Evolutionary conservation across 2,329 filamentous ascomycete species (phyloP), one percentile per base, ranked within the genome.

Genomic region (Claviceps sp.): DNA sequence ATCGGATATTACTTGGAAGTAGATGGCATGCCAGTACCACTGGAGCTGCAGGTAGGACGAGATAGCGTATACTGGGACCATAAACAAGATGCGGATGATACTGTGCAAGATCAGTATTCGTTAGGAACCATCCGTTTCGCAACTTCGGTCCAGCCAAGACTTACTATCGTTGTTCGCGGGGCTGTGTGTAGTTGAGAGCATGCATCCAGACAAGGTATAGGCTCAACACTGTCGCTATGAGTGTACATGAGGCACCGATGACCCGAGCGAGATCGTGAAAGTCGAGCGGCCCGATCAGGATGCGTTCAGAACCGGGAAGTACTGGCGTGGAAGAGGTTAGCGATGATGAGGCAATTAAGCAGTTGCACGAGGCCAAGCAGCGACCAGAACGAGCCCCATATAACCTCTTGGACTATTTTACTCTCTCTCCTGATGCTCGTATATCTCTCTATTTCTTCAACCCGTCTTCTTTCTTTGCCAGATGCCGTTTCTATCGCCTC

Each of bases 41-140:
- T 77, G 74, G 59, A 88, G 80, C 54, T 82, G 82, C 39, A 91
- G 75, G 62, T 86, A 86, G 37, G 85, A 82, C 20, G 88, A 82
- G 40, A 82, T 72, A 49, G 84, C 76, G 66, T 94, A 94, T 55
- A 94, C 74, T 40, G 88, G 88, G 48, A 94, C 79, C 86, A 94
- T 91, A 65, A 90, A 83, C 26, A 95, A 76, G 58, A 95, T 91
- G 47, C 88, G 86, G 60, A 94, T 90, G 61, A 93, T 89, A 63
- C 82, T 87, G 58, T 26, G 8, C 5, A 9, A n/a, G n/a, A 13
- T 6, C 11, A 11, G 22, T 9, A 20, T 45, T 50, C n/a, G 17
- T 39, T 11, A 38, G 42, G 29, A 34, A 29, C 8, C 29, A 16
- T 26, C 36, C n/a, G 39, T 38, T 4, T 29, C 1, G 5, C 34